phyloP scores from a whole-genome alignment of 2,329 filamentous ascomycete species.

The Fusarium newnesense region DNA sequence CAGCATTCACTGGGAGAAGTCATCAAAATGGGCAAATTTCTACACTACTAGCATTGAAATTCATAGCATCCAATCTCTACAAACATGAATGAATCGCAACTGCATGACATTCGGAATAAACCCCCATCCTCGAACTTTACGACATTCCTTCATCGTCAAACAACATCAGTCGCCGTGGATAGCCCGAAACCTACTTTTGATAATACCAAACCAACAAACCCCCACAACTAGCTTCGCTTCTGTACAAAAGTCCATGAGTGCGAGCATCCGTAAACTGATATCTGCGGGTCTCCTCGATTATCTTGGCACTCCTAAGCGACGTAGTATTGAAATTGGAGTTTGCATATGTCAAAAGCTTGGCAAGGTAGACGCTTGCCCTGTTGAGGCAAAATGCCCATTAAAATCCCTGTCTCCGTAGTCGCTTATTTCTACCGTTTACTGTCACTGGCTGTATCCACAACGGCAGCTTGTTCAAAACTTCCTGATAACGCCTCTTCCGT shows the following conservation, averaged over 20 bases:
- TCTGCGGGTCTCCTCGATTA: background rate
- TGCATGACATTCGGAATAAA: rapidly evolving
- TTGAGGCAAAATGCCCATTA: background rate
- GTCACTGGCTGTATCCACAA: background rate
- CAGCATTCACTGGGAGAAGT: rapidly evolving
- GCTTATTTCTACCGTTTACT: background rate
- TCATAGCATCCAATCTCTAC: too few species aligned
- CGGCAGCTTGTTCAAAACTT: background rate
- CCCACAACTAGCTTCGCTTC: too few species aligned
- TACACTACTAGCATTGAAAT: background rate
- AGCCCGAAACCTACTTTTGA: background rate
- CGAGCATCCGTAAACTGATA: too few species aligned
- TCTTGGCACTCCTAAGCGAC: background rate
- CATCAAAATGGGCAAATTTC: background rate
- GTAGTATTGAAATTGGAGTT: background rate
- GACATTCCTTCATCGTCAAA: background rate
- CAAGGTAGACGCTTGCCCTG: background rate
- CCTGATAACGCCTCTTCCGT: background rate
- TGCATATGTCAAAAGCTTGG: background rate
- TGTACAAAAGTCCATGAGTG: background rate
- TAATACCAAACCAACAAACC: background rate
- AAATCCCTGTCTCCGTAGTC: background rate
- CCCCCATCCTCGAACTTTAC: background rate
- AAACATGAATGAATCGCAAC: too few species aligned
- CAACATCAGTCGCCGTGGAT: too few species aligned